phyloP scores from a whole-genome alignment of 306 rosid species.

The Prinsepia uniflora region DNA sequence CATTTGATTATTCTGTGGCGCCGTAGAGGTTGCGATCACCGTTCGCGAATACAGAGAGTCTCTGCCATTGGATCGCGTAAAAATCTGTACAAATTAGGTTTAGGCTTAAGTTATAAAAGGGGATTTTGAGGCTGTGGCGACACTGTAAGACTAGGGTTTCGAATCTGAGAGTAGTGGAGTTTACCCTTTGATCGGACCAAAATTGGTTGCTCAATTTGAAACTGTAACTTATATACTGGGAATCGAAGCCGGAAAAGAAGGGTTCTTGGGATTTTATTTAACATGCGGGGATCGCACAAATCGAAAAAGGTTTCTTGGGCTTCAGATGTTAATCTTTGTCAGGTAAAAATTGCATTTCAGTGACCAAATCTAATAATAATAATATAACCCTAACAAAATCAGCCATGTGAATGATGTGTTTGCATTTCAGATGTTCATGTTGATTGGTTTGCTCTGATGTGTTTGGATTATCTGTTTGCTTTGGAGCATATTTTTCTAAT shows the following conservation, averaged over 20 bases:
- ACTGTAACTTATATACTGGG: conserved; percentile 23
- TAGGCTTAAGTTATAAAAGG: neutral
- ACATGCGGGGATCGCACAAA: conserved; percentile 75
- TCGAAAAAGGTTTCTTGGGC: conserved; percentile 84
- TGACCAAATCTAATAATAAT: conserved; percentile 25
- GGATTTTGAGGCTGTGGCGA: conserved; percentile 8
- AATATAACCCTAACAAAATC: conserved; percentile 6
- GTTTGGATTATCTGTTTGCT: neutral
- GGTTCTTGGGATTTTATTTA: conserved; percentile 21
- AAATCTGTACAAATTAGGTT: conserved; percentile 5
- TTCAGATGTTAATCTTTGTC: conserved; percentile 78
- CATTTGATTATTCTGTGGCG: conserved; percentile 17
- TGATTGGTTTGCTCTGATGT: neutral
- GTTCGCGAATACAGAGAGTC: neutral
- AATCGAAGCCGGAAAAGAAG: conserved; percentile 29
- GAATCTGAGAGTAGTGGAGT: conserved; percentile 23
- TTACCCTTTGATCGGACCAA: conserved; percentile 15
- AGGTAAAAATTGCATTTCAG: conserved; percentile 57
- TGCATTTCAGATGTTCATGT: neutral
- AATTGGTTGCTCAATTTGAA: conserved; percentile 11
- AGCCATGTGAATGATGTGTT: neutral
- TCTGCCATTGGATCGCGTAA: conserved; percentile 15
- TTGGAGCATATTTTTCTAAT: neutral
- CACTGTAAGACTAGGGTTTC: conserved; percentile 40
- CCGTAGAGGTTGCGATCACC: conserved; percentile 12